Conservation (phyloP, 257 asterid species). For the Solanum raphanifolium region DNA sequence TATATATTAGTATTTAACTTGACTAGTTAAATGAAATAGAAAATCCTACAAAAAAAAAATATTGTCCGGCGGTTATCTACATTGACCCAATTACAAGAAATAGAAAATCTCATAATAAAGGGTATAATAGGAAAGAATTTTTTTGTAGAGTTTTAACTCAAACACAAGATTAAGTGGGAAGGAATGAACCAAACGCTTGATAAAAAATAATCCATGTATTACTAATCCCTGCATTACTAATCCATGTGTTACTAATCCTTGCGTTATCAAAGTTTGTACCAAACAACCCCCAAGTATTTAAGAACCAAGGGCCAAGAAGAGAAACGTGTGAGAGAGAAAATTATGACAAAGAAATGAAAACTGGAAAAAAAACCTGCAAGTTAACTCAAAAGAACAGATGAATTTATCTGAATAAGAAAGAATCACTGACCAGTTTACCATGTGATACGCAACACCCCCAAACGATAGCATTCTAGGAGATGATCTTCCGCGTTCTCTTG, state of each 20-base stretch:
- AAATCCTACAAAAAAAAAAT: neutral
- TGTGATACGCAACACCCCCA: slow-evolving; percentile 85
- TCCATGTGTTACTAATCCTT: neutral
- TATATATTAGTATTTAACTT: neutral
- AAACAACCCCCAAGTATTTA: neutral
- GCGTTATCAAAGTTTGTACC: neutral
- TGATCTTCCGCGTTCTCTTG: slow-evolving; percentile 67
- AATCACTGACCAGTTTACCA: slow-evolving; percentile 88
- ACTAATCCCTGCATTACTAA: too few species aligned
- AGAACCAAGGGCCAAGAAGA: neutral
- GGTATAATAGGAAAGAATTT: neutral
- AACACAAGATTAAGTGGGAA: neutral
- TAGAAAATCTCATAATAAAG: neutral
- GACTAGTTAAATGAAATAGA: neutral
- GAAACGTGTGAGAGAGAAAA: neutral
- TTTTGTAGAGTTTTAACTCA: neutral
- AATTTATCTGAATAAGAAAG: slow-evolving; percentile 6
- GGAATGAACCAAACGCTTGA: neutral
- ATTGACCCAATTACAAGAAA: neutral
- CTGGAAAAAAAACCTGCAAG: neutral
- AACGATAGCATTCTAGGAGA: slow-evolving; percentile 62
- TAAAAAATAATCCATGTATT: neutral
- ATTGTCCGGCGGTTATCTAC: neutral
- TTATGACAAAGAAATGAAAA: neutral
- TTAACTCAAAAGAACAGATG: neutral